Percentiles rank a stretch among this genome's conserved stretches.
phyloP scores from a whole-genome alignment of 768 basidiomycete species.

The Leccinum subtestaceum region DNA sequence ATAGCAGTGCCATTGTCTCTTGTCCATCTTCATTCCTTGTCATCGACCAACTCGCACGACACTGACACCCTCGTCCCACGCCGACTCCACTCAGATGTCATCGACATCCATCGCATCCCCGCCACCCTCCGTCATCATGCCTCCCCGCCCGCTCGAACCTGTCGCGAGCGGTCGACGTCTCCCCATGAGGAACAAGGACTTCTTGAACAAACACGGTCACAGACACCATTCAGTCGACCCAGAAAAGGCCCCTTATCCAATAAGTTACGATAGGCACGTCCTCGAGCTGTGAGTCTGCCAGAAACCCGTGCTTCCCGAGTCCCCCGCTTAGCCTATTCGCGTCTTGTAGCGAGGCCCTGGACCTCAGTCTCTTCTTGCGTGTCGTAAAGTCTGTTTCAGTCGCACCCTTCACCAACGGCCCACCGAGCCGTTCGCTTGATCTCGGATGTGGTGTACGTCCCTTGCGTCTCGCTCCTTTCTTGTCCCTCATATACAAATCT shows the following conservation, averaged over 20 bases:
- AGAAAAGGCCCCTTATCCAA: slow-evolving; percentile 79
- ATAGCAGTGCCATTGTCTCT: slow-evolving; percentile 2
- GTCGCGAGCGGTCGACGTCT: slow-evolving; percentile 32
- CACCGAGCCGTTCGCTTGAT: slow-evolving; percentile 57
- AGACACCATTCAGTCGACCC: slow-evolving; percentile 65
- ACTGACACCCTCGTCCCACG: slow-evolving; percentile 5
- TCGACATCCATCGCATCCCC: slow-evolving; percentile 12
- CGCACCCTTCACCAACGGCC: slow-evolving; percentile 48
- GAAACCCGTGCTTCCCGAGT: neutral
- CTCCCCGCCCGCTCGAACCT: slow-evolving; percentile 18
- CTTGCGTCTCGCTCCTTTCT: neutral
- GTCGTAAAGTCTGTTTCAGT: slow-evolving; percentile 57
- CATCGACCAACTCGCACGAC: slow-evolving; percentile 4
- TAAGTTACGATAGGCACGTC: slow-evolving; percentile 65
- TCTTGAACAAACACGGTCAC: slow-evolving; percentile 57
- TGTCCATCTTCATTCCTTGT: slow-evolving; percentile 9
- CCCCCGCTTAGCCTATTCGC: slow-evolving; percentile 5
- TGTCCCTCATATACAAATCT: neutral
- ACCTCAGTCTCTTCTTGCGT: slow-evolving; percentile 47
- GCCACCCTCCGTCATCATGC: slow-evolving; percentile 23
- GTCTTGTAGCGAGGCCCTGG: slow-evolving; percentile 50
- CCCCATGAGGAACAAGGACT: slow-evolving; percentile 47
- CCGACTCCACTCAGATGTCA: slow-evolving; percentile 2
- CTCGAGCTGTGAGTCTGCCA: slow-evolving; percentile 60
- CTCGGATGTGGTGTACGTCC: slow-evolving; percentile 69